phyloP scores from a whole-genome alignment of 129 eudicot genomes.

The Erigeron canadensis region DNA sequence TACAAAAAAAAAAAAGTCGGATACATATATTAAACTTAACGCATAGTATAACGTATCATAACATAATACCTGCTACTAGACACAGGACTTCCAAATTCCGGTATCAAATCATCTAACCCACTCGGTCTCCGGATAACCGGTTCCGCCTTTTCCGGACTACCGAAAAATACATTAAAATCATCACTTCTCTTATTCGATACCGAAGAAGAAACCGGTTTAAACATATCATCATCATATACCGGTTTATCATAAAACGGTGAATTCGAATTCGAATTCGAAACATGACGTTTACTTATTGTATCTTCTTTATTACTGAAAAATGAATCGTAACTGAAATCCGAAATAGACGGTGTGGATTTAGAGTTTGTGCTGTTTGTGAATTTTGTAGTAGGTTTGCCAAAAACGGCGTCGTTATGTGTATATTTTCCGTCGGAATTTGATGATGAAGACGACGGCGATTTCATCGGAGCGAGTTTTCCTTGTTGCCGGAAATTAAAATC shows the following conservation, averaged over 20 bases:
- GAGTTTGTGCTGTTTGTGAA: conserved; percentile 32
- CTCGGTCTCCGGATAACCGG: background rate
- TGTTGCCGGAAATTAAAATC: conserved; percentile 66
- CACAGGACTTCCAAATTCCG: conserved; percentile 69
- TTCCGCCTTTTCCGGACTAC: conserved; percentile 28
- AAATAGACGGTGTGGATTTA: conserved; percentile 34
- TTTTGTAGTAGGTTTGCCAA: conserved; percentile 57
- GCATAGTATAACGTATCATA: background rate
- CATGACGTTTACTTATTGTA: conserved; percentile 20
- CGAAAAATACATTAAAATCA: conserved; percentile 32
- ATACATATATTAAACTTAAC: background rate
- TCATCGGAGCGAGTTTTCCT: conserved; percentile 95
- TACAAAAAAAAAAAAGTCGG: too few species aligned
- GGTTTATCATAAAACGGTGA: conserved; percentile 44
- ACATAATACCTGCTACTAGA: conserved; percentile 54
- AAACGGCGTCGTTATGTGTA: conserved; percentile 52
- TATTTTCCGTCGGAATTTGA: conserved; percentile 30
- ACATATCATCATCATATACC: conserved; percentile 30
- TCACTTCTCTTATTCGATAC: conserved; percentile 31
- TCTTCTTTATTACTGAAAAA: conserved; percentile 37
- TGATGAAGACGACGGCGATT: conserved; percentile 37
- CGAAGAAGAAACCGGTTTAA: conserved; percentile 27
- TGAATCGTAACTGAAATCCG: conserved; percentile 56
- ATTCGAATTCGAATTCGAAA: conserved; percentile 28
- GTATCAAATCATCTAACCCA: conserved; percentile 32